Conservation (phyloP, 208 protist genomes). For the Phytomonas sp. region DNA sequence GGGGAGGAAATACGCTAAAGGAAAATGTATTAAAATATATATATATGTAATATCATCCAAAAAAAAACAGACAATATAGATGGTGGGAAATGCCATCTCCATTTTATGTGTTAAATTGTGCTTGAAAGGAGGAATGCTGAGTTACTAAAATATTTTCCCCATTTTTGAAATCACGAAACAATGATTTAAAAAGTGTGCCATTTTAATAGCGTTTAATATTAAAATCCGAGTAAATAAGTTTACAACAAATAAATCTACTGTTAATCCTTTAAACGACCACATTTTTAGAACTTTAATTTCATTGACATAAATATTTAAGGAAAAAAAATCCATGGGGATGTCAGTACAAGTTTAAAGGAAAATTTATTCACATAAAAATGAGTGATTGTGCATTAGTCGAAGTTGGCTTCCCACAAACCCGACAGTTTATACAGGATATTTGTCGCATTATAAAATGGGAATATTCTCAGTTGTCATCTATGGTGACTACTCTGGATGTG, state of each 20-base stretch:
- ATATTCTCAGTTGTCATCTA: slow-evolving; percentile 42
- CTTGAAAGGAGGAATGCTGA: not conserved
- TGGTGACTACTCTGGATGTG: slow-evolving; percentile 61
- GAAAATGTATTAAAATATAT: not conserved
- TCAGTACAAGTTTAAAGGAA: not conserved
- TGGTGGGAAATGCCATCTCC: not conserved
- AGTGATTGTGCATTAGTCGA: not conserved
- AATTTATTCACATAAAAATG: not conserved
- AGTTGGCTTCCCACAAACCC: not conserved
- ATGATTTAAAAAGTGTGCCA: not conserved
- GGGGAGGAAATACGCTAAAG: not conserved
- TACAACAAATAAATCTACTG: not conserved
- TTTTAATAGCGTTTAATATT: not conserved
- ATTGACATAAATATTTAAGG: not conserved
- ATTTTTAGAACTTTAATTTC: not conserved
- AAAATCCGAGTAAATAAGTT: not conserved
- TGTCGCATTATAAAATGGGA: slow-evolving; percentile 69
- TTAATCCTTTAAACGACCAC: not conserved
- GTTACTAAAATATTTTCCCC: not conserved
- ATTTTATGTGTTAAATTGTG: not conserved
- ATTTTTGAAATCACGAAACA: not conserved
- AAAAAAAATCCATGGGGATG: not conserved
- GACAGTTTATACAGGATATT: slow-evolving; percentile 24
- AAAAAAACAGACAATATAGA: not conserved
- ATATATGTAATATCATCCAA: not conserved